These are phyloP conservation scores for Fusarium falciforme DNA, from an alignment of 2,329 filamentous ascomycete species.

Conservation along the genomic window DNA sequence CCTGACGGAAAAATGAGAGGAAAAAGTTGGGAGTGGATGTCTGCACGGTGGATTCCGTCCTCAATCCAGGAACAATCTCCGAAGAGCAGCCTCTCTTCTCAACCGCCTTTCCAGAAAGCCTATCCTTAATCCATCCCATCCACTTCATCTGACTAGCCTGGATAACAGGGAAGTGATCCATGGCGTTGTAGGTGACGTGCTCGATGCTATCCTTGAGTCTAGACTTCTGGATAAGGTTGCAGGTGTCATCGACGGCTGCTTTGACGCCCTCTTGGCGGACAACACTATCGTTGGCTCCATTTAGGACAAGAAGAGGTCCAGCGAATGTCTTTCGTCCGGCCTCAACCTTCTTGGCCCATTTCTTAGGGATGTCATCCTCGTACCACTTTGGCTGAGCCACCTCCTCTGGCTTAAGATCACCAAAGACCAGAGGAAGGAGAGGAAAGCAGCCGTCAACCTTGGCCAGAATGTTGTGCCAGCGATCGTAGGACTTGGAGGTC, in stretches of 20 bases:
- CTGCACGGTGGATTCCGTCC: slow-evolving; percentile 4
- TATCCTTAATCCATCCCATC: slow-evolving; percentile 31
- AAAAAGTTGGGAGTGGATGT: slow-evolving; percentile 16
- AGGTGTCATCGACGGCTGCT: slow-evolving; percentile 3
- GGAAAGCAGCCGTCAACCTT: slow-evolving; percentile 24
- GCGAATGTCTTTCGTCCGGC: not conserved
- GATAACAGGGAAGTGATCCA: slow-evolving; percentile 30
- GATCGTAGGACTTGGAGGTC: slow-evolving; percentile 16
- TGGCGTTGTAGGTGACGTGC: not conserved
- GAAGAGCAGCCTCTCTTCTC: slow-evolving; percentile 6
- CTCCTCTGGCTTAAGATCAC: not conserved
- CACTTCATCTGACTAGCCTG: slow-evolving; percentile 27
- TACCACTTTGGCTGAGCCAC: not conserved
- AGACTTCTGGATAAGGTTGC: not conserved
- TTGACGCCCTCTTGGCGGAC: slow-evolving; percentile 16
- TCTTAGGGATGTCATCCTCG: not conserved
- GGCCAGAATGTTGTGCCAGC: slow-evolving; percentile 26
- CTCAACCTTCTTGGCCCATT: not conserved
- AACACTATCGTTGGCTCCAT: slow-evolving; percentile 1
- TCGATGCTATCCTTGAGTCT: not conserved
- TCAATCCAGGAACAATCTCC: not conserved
- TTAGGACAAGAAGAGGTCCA: not conserved
- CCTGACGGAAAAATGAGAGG: slow-evolving; percentile 9
- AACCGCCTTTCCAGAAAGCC: not conserved
- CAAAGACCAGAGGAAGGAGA: not conserved